These are phyloP conservation scores for Allium fistulosum DNA, from an alignment of 106 monocot genomes.

Conservation along the genomic window DNA sequence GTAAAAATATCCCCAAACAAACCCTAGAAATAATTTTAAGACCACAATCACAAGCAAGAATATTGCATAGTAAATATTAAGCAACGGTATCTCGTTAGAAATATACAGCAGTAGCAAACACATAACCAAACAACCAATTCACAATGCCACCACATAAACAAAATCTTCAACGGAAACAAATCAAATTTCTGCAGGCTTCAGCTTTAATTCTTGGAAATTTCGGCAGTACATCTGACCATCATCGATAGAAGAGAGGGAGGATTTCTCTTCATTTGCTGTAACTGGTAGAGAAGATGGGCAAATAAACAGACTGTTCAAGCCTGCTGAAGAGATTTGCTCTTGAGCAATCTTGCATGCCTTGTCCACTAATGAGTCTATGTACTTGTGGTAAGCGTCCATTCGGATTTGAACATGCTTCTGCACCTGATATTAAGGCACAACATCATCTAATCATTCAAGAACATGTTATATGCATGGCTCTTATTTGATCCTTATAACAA, in stretches of 20 bases:
- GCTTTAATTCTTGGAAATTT: constrained; percentile 23
- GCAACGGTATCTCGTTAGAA: too few species aligned
- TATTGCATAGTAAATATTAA: too few species aligned
- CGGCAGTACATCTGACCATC: constrained; percentile 32
- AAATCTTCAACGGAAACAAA: too few species aligned
- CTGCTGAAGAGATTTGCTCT: constrained; percentile 65
- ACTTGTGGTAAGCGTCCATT: constrained; percentile 82
- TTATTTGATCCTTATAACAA: too few species aligned
- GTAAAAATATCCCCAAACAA: too few species aligned
- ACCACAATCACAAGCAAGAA: too few species aligned
- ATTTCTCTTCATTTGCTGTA: constrained; percentile 34
- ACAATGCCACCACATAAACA: too few species aligned
- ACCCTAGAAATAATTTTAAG: too few species aligned
- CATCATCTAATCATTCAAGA: too few species aligned
- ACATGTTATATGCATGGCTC: too few species aligned
- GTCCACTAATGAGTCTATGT: constrained; percentile 63
- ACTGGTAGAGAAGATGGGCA: constrained; percentile 18
- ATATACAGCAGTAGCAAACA: too few species aligned
- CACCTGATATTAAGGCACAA: constrained; percentile 32
- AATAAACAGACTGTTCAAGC: constrained; percentile 19
- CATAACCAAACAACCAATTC: neutral
- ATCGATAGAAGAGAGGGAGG: constrained; percentile 18
- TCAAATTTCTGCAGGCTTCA: constrained; percentile 6
- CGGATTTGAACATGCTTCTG: constrained; percentile 89
- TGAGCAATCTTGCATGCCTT: constrained; percentile 81